phyloP scores from a whole-genome alignment of 129 eudicot species.

The Flaveria linearis region DNA sequence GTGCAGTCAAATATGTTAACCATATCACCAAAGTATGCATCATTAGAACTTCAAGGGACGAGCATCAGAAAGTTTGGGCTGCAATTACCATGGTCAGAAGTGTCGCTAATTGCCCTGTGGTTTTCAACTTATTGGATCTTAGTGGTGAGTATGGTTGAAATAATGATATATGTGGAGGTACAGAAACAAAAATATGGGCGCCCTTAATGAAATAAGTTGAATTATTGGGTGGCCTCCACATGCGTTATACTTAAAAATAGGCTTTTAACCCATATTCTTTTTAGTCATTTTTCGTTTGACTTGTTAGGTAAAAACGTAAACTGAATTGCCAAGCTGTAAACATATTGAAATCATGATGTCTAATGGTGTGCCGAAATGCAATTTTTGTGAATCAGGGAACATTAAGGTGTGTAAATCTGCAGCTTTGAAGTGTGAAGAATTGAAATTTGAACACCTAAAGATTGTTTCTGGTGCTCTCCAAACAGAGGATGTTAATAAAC shows the following conservation, averaged over 20 bases:
- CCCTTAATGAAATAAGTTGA: background rate
- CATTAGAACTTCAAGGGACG: slow-evolving; percentile 86
- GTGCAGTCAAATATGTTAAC: slow-evolving; percentile 88
- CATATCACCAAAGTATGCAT: slow-evolving; percentile 83
- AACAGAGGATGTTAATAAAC: slow-evolving; percentile 48
- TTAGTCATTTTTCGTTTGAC: background rate
- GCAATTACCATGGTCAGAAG: slow-evolving; percentile 82
- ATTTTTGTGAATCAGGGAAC: slow-evolving; percentile 48
- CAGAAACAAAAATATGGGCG: background rate
- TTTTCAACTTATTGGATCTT: slow-evolving; percentile 76
- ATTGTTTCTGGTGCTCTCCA: slow-evolving; percentile 43
- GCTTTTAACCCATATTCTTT: background rate
- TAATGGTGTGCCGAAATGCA: background rate
- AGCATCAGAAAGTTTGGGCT: slow-evolving; percentile 81
- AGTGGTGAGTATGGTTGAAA: slow-evolving; percentile 61
- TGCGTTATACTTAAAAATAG: background rate
- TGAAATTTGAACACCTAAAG: slow-evolving; percentile 69
- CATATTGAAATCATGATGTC: background rate
- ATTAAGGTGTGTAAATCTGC: slow-evolving; percentile 78
- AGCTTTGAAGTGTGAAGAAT: slow-evolving; percentile 77
- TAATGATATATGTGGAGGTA: too few relatives aligned
- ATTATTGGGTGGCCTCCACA: background rate
- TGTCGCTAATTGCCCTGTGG: slow-evolving; percentile 79
- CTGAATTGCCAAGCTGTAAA: background rate
- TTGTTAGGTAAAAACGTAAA: background rate